Evolutionary conservation across 1,139 yeast genomes (phyloP).

Genomic region (Yarrowia galli): DNA sequence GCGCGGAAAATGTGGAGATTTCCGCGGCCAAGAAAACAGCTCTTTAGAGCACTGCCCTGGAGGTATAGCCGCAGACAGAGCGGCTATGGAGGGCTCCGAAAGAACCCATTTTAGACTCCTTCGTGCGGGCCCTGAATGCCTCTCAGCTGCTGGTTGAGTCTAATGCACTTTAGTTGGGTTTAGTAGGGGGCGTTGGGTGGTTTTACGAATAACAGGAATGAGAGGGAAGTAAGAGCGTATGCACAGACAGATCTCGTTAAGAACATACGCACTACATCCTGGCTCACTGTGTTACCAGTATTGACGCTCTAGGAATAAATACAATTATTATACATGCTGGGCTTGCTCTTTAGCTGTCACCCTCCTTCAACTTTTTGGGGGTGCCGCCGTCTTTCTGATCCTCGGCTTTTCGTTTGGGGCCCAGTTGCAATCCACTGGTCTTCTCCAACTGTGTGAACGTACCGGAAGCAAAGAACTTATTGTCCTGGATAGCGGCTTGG

Average conservation of each 20-base stretch:
- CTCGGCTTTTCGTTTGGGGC: conserved; percentile 26
- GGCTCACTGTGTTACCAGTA: no score
- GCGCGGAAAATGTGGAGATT: background rate
- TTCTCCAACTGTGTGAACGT: conserved; percentile 31
- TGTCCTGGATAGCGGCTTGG: background rate
- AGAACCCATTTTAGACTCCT: no score
- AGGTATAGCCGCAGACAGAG: background rate
- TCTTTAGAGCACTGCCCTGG: background rate
- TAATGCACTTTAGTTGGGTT: background rate
- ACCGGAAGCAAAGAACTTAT: conserved; percentile 33
- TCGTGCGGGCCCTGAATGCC: conserved; percentile 1
- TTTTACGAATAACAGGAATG: background rate
- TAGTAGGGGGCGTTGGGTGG: background rate
- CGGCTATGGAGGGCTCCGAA: background rate
- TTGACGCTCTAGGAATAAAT: no score
- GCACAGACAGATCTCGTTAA: no score
- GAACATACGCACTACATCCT: no score
- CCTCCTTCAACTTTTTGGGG: conserved; percentile 22
- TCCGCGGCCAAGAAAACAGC: background rate
- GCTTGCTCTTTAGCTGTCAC: background rate
- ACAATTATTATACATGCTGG: background rate
- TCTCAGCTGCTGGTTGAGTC: background rate
- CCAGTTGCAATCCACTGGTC: background rate
- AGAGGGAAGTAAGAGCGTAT: background rate
- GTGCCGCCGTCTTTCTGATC: background rate